Base-by-base conservation (phyloP, 2,329 filamentous ascomycete genomes). In the Hirsutella thompsonii region DNA sequence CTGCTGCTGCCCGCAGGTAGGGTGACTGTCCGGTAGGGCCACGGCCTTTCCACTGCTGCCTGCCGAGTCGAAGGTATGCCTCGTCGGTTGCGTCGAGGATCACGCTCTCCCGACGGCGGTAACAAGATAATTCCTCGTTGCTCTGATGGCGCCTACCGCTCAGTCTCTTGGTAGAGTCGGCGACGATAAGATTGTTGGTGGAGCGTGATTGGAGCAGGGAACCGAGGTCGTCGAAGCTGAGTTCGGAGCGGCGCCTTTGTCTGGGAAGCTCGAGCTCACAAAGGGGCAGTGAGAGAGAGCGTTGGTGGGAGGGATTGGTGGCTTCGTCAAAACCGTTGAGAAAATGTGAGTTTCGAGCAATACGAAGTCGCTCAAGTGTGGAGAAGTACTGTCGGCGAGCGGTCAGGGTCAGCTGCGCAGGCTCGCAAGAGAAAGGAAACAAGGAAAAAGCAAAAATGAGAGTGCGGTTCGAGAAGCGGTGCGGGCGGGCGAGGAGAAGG, bases 351-450 rank as follows among this genome's bases (percentile, higher is more conserved):
- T 51, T 49, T 51, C 78, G 76, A 39, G 72, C 73, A 55, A 86
- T 76, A 51, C 76, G 75, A 44, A 83, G 68, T 43, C 81, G 74
- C 60, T 87, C 82, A 47, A 82, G 68, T 8, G 76, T 79, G 26
- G 81, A 83, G 63, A 86, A 85, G 63, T 83, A 85, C 75, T 86
- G 57, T 11, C 18, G 8, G 35, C 4, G 9, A 3, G 5, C 19
- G 23, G 20, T 16, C 19, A 34, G 38, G 38, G 23, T 20, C 20
- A 29, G 37, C 23, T 16, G 18, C 10, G 18, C 23, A 14, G 14
- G 13, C 8, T 19, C 11, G 29, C 11, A 30, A 30, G 30, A 34
- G 19, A 28, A 14, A 19, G 9, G 20, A 13, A 6, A n/a, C 16
- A 20, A n/a, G 30, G 40, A 28, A 20, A 26, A 37, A 29, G 32